Evolutionary conservation across 2,329 filamentous ascomycete genomes (phyloP).

Genomic region (Onygenales sp.): DNA sequence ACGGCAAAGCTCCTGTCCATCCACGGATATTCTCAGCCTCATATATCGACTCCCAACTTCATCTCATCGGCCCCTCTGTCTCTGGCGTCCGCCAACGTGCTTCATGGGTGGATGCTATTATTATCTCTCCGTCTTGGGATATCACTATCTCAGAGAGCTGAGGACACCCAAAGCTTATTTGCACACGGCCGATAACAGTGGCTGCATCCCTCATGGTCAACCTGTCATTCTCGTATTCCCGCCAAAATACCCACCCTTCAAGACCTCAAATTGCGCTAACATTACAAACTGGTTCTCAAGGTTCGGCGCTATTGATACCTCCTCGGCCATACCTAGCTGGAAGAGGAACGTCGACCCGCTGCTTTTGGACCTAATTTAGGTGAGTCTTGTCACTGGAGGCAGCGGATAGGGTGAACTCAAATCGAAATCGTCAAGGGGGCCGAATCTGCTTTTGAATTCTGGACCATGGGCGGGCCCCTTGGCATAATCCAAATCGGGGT

Average conservation of each 20-base stretch:
- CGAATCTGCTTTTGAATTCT: background rate
- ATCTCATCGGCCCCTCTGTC: background rate
- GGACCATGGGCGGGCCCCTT: slow-evolving; percentile 1
- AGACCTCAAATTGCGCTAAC: background rate
- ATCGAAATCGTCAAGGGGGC: background rate
- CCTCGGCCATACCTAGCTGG: background rate
- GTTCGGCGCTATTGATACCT: slow-evolving; percentile 1
- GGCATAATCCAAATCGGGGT: slow-evolving; percentile 2
- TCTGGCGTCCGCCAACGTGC: background rate
- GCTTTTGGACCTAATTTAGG: slow-evolving; percentile 1
- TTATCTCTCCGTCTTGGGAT: background rate
- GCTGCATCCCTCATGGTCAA: background rate
- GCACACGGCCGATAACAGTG: background rate
- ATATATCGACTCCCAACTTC: background rate
- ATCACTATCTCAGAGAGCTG: background rate
- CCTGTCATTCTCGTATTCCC: slow-evolving; percentile 2
- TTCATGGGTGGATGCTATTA: background rate
- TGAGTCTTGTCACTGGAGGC: background rate
- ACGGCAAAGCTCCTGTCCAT: background rate
- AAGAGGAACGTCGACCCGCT: slow-evolving; percentile 1
- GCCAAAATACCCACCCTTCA: background rate
- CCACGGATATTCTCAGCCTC: background rate
- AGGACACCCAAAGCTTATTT: slow-evolving; percentile 2
- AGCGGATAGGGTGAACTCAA: background rate
- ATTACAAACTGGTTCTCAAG: background rate